phyloP scores from a whole-genome alignment of 176 grass and related monocot species.

The Elymus sibiricus region DNA sequence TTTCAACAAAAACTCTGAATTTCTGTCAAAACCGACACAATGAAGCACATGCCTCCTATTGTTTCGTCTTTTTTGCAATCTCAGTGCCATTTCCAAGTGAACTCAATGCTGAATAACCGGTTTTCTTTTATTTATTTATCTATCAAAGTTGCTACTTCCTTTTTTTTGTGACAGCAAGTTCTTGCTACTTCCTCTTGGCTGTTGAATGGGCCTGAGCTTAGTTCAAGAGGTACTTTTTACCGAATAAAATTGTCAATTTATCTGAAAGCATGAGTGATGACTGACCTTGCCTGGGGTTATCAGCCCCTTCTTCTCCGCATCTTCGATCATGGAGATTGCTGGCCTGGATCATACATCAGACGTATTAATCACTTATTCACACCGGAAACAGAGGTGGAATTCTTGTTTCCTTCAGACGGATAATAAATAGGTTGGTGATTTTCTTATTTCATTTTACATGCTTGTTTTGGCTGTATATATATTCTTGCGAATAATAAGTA shows the following conservation, averaged over 20 bases:
- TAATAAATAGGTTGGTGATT: not conserved
- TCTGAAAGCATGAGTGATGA: not conserved
- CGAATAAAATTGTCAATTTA: not conserved
- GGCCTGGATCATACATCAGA: slow-evolving; percentile 41
- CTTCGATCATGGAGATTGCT: slow-evolving; percentile 86
- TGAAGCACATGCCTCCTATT: too few relatives aligned
- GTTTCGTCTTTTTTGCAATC: too few relatives aligned
- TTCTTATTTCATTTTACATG: not conserved
- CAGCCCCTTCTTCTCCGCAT: slow-evolving; percentile 82
- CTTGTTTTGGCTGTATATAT: not conserved
- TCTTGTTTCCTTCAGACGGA: not conserved
- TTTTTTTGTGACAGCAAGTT: too few relatives aligned
- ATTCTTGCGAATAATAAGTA: too few relatives aligned
- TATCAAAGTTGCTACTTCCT: too few relatives aligned
- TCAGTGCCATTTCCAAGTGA: too few relatives aligned
- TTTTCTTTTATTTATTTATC: too few relatives aligned
- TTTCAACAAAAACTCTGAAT: too few relatives aligned
- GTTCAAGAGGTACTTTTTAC: not conserved
- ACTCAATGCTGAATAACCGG: too few relatives aligned
- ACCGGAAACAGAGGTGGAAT: not conserved
- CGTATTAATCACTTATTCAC: not conserved
- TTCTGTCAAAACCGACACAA: too few relatives aligned
- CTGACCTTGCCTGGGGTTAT: slow-evolving; percentile 93
- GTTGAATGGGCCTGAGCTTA: not conserved
- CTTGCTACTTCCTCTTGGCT: too few relatives aligned